Conservation (phyloP, 106 monocot genomes). For the Phalaenopsis equestris region DNA sequence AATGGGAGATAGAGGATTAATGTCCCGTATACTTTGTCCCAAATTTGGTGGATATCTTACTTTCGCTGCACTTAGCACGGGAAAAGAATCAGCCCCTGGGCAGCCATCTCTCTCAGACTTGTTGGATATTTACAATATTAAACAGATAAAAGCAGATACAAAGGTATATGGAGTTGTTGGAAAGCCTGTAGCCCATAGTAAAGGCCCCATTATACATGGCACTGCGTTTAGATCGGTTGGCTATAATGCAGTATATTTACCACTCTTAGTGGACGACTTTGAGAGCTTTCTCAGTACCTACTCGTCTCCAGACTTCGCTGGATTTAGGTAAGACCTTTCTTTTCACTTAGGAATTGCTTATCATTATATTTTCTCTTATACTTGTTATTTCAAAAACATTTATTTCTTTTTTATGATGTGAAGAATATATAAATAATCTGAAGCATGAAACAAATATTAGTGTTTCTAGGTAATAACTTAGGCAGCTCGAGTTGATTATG, state of each 20-base stretch:
- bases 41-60: conserved; percentile 98
- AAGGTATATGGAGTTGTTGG: conserved; percentile 81
- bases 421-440: not conserved
- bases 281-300: conserved; percentile 54
- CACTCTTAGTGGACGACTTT: conserved; percentile 78
- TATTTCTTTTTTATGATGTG: not conserved
- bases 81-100: conserved; percentile 86
- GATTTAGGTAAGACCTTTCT: conserved; percentile 69
- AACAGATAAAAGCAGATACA: conserved; percentile 51
- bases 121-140: conserved; percentile 74
- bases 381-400: not conserved
- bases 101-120: conserved; percentile 81
- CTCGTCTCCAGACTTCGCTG: conserved; percentile 83
- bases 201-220: conserved; percentile 81
- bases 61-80: conserved; percentile 61
- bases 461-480: not conserved
- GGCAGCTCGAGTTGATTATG: not conserved
- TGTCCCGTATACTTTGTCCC: conserved; percentile 71
- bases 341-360: not conserved
- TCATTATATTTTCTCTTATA: conserved; percentile 4
- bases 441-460: not conserved
- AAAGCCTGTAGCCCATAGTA: conserved; percentile 87
- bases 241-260: conserved; percentile 86
- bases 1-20: conserved; percentile 79
- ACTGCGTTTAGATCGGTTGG: conserved; percentile 53